Percentiles rank a stretch among this genome's conserved stretches.
These are phyloP conservation scores for Adansonia madagascariensis DNA, from an alignment of 441 rosid genomes.

Conservation along the genomic window DNA sequence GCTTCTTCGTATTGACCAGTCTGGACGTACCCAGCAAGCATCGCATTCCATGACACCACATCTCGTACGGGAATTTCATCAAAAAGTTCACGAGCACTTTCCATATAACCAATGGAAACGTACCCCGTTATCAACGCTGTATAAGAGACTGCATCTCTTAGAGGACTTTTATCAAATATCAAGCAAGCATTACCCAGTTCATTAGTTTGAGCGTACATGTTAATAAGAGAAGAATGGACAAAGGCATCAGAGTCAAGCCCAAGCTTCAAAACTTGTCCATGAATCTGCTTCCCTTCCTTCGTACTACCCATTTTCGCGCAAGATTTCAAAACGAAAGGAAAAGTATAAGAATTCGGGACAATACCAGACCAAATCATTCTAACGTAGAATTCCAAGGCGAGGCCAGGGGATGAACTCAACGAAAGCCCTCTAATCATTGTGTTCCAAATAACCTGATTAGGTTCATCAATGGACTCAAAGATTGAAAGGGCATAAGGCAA, in stretches of 20 bases:
- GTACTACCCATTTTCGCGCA: neutral
- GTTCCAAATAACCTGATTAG: slow-evolving; percentile 16
- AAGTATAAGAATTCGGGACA: slow-evolving; percentile 16
- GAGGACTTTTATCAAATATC: slow-evolving; percentile 52
- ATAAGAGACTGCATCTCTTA: slow-evolving; percentile 50
- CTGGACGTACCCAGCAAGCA: neutral
- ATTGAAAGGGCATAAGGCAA: slow-evolving; percentile 50
- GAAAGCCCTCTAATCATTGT: slow-evolving; percentile 15
- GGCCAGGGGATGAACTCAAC: neutral
- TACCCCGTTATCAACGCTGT: slow-evolving; percentile 61
- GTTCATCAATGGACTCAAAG: slow-evolving; percentile 12
- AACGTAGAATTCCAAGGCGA: slow-evolving; percentile 5
- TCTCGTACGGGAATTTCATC: slow-evolving; percentile 19
- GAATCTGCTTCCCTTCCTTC: slow-evolving; percentile 7
- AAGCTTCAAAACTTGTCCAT: slow-evolving; percentile 18
- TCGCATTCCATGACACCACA: slow-evolving; percentile 18
- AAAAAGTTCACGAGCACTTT: slow-evolving; percentile 17
- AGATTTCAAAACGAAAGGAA: slow-evolving; percentile 19
- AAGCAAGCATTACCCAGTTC: slow-evolving; percentile 40
- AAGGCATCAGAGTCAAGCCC: slow-evolving; percentile 17
- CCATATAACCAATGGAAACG: slow-evolving; percentile 6
- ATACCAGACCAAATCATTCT: slow-evolving; percentile 3
- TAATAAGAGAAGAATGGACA: slow-evolving; percentile 17
- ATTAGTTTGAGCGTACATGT: neutral
- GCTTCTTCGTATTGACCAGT: slow-evolving; percentile 15